Evolutionary conservation across 2,329 filamentous ascomycete genomes (phyloP), one percentile per base, ranked within the genome.

Genomic region (Pseudogymnoascus sp.): DNA sequence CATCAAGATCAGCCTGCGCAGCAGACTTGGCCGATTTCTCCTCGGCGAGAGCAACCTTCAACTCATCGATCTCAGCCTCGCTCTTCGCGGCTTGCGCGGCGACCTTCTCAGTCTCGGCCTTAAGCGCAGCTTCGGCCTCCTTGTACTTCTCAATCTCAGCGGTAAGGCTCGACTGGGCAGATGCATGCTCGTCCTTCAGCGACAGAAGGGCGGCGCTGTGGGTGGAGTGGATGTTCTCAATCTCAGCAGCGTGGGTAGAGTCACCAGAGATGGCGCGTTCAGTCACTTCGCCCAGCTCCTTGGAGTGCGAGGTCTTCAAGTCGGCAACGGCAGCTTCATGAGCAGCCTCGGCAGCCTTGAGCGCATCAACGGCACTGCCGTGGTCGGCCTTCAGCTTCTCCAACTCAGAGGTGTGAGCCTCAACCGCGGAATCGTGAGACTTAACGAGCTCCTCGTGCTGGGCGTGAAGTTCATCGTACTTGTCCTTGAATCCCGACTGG

Each of bases 401-500:
- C 16, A 69, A 18, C 58, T 70, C 65, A 6, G 62, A 54, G 22
- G 62, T 54, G 64, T 71, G 67, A 8, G 62, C 28, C 16, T 60
- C 57, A 34, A 50, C 61, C 4, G 62, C 58, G 16, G 66, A 64
- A 1, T 69, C 64, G 41, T 73, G 73, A 6, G 72, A 69, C 9
- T 72, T 65, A 63, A 74, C 71, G 25, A 75, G 65, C 39, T 83
- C 81, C 9, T 75, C 76, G 70, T 86, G 80, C 70, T 85, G 79
- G 4, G 70, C 71, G 68, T 86, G 82, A 5, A 87, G 77, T 37
- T 83, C 81, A 62, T 84, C 78, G 63, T 82, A 86, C 71, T 85
- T 83, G 65, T 81, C 80, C 74, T 84, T 85, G 73, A 85, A 84
- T 69, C 81, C 81, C 12, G 84, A 83, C 64, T 87, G 83, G 20